Evolutionary conservation across 2,329 filamentous ascomycete genomes (phyloP).

Genomic region (Madurella fahalii): DNA sequence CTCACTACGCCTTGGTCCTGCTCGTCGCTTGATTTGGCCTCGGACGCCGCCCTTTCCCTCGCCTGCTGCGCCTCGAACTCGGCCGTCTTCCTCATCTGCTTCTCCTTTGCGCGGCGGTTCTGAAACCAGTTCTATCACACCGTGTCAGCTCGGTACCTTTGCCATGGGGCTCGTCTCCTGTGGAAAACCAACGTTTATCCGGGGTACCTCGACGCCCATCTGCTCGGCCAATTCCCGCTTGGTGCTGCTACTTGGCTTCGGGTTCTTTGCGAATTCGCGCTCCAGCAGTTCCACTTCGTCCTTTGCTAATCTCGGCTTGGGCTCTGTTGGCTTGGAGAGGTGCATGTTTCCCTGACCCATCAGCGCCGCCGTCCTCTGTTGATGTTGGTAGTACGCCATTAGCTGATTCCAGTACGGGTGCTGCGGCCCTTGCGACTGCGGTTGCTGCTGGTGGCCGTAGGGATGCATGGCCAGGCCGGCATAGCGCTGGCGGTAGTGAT

Average conservation of each 20-base stretch:
- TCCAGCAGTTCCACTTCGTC: constrained; percentile 58
- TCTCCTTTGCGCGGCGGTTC: constrained; percentile 60
- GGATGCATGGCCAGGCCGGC: constrained; percentile 15
- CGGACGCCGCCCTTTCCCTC: constrained; percentile 35
- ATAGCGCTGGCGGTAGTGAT: constrained; percentile 24
- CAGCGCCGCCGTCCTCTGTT: constrained; percentile 22
- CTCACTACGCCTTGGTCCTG: constrained; percentile 27
- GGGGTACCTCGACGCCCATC: constrained; percentile 59
- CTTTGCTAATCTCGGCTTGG: constrained; percentile 53
- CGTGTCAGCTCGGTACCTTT: constrained; percentile 14
- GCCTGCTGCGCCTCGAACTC: constrained; percentile 45
- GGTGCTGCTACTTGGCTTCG: constrained; percentile 58
- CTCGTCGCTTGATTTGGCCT: constrained; percentile 32
- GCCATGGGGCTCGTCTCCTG: not conserved
- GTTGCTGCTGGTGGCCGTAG: constrained; percentile 18
- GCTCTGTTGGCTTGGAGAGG: constrained; percentile 33
- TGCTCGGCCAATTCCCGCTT: constrained; percentile 59
- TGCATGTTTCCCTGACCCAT: constrained; percentile 25
- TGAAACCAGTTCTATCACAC: constrained; percentile 64
- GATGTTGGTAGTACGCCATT: constrained; percentile 27
- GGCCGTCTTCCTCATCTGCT: constrained; percentile 57
- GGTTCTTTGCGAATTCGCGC: constrained; percentile 59
- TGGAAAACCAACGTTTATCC: constrained; percentile 53
- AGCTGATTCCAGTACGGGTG: constrained; percentile 24
- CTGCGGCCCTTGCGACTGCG: constrained; percentile 12